A percentile compares a stretch with the other conserved stretches of the same genome.
Conservation (phyloP, 2,329 filamentous ascomycete genomes). For the Xylariaceae sp. region DNA sequence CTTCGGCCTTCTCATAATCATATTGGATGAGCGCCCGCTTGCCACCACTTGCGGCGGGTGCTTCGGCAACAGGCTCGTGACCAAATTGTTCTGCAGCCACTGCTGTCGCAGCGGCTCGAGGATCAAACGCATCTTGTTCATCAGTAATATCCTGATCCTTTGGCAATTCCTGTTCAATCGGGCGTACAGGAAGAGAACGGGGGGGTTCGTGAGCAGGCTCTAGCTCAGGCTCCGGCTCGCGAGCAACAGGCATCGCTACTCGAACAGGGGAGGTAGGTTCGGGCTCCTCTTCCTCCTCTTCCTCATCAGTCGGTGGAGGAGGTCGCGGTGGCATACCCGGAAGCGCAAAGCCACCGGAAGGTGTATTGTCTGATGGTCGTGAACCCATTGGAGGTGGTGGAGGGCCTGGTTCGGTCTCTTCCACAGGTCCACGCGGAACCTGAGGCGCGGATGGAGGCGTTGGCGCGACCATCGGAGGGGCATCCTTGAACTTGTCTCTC, state of each 20-base stretch:
- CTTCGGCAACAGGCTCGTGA: slow-evolving; percentile 31
- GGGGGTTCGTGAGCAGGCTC: slow-evolving; percentile 49
- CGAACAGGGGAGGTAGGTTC: slow-evolving; percentile 66
- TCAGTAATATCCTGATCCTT: slow-evolving; percentile 61
- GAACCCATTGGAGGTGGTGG: slow-evolving; percentile 59
- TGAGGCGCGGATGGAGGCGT: slow-evolving; percentile 9
- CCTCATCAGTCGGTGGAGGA: slow-evolving; percentile 49
- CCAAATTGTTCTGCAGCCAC: slow-evolving; percentile 45
- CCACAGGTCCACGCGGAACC: slow-evolving; percentile 9
- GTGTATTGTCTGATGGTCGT: slow-evolving; percentile 42
- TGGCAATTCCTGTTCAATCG: slow-evolving; percentile 59
- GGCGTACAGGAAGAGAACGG: slow-evolving; percentile 58
- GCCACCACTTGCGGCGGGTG: slow-evolving; percentile 44
- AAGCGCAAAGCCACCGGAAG: slow-evolving; percentile 71
- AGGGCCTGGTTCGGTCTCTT: slow-evolving; percentile 46
- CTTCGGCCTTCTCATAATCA: slow-evolving; percentile 96
- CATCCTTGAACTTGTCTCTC: slow-evolving; percentile 77
- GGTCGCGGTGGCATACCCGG: slow-evolving; percentile 68
- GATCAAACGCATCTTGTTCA: slow-evolving; percentile 58
- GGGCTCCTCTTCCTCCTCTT: slow-evolving; percentile 50
- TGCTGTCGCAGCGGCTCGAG: slow-evolving; percentile 55
- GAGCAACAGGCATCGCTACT: slow-evolving; percentile 79
- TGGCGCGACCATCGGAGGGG: slow-evolving; percentile 59
- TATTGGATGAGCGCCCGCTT: slow-evolving; percentile 79
- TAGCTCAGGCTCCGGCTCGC: slow-evolving; percentile 50